Evolutionary conservation across 768 basidiomycete species (phyloP), one percentile per base, ranked within the genome.

Genomic region (Termitomyces sp.): DNA sequence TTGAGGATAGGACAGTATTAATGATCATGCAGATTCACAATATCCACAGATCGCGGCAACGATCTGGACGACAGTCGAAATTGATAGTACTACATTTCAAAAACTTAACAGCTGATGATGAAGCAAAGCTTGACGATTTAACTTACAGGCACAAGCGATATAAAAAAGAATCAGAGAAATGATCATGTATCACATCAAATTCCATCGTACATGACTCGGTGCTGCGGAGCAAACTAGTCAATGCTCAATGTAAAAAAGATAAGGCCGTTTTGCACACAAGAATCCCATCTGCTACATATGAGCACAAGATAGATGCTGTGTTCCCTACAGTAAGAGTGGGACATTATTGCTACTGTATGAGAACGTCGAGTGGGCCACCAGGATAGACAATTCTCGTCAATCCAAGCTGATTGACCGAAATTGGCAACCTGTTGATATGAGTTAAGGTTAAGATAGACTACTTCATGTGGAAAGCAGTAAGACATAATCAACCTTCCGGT

Each of bases 261-360:
- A 24, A 41, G 24, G 20, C 5, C 5, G 34, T 29, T 46, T 74
- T 46, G 56, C 72, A 46, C 52, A 79, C 78, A 60, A 79, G 65
- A 44, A 77, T 53, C 1, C 62, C 76, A 43, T 76, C 73, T 9
- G 69, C 69, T 61, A 76, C 59, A 13, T 75, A 64, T 13, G 75
- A 72, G 41, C 73, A 55, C 16, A 68, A n/a, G 22, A 66, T 59
- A 14, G 69, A 60, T 9, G 69, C 68, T 6, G 63, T 60, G 22
- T 68, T 64, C 18, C 62, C 65, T 2, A 65, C 42, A 1, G 62
- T 64, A 34, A 60, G 39, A 18, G 65, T 58, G 66, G 72, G 71
- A 0, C 61, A 60, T 1, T 67, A 62, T 13, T 59, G 46, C 49
- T 72, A 56, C 26, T 60, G 42, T 13, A 51, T 61, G 46, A 72